Evolutionary conservation across 306 rosid species (phyloP), one percentile per base, ranked within the genome.

Genomic region (Prunus fruticosa): DNA sequence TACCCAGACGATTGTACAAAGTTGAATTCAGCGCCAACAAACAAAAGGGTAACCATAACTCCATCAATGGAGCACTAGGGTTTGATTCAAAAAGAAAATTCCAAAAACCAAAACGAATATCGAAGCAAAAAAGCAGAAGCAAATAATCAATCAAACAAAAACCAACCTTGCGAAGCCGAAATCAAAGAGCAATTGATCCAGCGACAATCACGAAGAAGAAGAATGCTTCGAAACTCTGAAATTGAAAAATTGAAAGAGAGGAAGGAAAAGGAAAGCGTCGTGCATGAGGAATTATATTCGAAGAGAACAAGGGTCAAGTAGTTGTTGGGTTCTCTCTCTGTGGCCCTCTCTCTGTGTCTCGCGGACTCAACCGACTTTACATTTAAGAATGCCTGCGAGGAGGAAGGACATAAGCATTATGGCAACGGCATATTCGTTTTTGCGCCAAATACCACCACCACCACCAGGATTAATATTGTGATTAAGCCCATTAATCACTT

Each of bases 371-470:
- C 69, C 84, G 64, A 67, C 60, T 84, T 62, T 73, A 88, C 74
- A 85, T 86, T 64, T 34, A 76, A 11, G 90, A 88, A 86, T 80
- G 88, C 83, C 78, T 78, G 85, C 9, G 68, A 84, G 65, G 86
- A 25, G 28, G 62, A 56, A 56, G 28, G 62, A 10, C 62, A 20
- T 11, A 60, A 22, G 66, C 67, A 63, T 63, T 63, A 28, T 30
- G 8, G 38, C 72, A 78, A 64, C 64, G 67, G 73, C 78, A 79
- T 72, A 64, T 79, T 79, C 73, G 14, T 63, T 20, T 70, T 53
- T 77, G 45, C 50, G 54, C 58, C 58, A 3, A 15, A 57, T 23
- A 11, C 3, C 63, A 57, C 30, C 63, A 27, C 7, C 63, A 23
- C 22, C 43, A 7, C 43, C 43, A 38, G 43, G 43, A 6, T 38